Evolutionary conservation across 2,329 filamentous ascomycete genomes (phyloP), one percentile per base, ranked within the genome.

Genomic region (Fusarium albidum): DNA sequence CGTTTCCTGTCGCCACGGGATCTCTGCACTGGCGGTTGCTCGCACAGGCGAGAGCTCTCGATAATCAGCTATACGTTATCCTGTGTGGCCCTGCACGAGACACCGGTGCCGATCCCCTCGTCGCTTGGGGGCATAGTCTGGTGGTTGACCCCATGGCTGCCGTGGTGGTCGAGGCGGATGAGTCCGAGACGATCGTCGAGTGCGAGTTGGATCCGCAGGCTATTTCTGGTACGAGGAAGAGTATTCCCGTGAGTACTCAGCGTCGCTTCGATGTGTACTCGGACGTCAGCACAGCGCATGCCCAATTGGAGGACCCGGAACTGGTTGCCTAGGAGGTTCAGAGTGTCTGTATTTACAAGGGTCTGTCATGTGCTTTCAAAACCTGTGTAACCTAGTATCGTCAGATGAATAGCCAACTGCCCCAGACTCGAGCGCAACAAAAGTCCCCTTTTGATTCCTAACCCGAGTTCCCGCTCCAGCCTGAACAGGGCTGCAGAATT

Each of bases 251-350:
- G 47, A 85, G 86, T 64, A 82, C 80, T 18, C 94, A 98, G 81
- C 83, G 94, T 65, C 81, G 94, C 60, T 98, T 96, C 71, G 94
- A 98, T 73, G 88, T 98, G n/a, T 98, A 98, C 73, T 89, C 91
- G 1, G 92, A 98, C 78, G 85, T 98, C 25, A 92, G 86, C n/a
- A 15, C 21, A 14, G 45, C 35, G 13, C 8, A 14, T 12, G 37
- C 42, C 3, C 49, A 42, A 17, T 15, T 52, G n/a, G 37, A 48
- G 21, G 49, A 52, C 15, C 31, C 37, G 12, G 27, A 47, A 2
- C 28, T 52, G 4, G 35, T 8, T 9, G 41, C 14, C n/a, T n/a
- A n/a, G n/a, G n/a, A n/a, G n/a, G n/a, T n/a, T n/a, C n/a, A n/a
- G n/a, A n/a, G n/a, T n/a, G n/a, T n/a, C n/a, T n/a, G n/a, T n/a